A percentile compares a stretch with the other conserved stretches of the same genome.
phyloP scores from a whole-genome alignment of 768 basidiomycete genomes.

The Lentinula detonsa region DNA sequence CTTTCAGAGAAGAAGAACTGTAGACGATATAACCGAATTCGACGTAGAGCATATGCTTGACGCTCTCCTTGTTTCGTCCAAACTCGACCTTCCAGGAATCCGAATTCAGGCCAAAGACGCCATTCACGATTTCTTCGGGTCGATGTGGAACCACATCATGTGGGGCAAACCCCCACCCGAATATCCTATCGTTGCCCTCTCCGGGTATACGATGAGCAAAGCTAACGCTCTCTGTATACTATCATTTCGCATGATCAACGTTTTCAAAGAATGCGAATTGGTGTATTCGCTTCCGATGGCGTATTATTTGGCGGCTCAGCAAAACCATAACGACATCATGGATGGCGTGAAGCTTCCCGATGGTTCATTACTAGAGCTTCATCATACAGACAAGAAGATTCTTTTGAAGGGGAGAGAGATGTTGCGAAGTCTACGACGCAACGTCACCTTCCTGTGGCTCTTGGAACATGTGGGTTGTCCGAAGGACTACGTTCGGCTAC shows the following conservation, averaged over 20 bases:
- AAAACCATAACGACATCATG: slow-evolving; percentile 13
- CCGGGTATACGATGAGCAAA: not conserved
- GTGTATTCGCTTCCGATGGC: slow-evolving; percentile 14
- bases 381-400: slow-evolving; percentile 2
- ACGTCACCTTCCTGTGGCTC: slow-evolving; percentile 11
- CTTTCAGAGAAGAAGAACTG: not conserved
- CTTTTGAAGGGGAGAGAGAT: slow-evolving; percentile 13
- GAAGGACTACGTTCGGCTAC: not conserved
- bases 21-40: not conserved
- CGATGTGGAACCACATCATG: not conserved
- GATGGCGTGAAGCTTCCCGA: slow-evolving; percentile 12
- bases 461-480: slow-evolving; percentile 7
- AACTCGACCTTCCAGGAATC: not conserved
- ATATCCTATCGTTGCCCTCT: not conserved
- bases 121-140: not conserved
- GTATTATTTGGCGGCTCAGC: slow-evolving; percentile 18
- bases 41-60: not conserved
- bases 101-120: not conserved
- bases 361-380: slow-evolving; percentile 5
- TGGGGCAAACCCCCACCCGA: not conserved
- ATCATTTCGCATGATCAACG: slow-evolving; percentile 15
- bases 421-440: slow-evolving; percentile 13
- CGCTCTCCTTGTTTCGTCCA: not conserved
- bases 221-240: slow-evolving; percentile 2
- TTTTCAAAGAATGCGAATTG: slow-evolving; percentile 11